Conservation (phyloP, 306 rosid genomes). For the Begonia peltatifolia region DNA sequence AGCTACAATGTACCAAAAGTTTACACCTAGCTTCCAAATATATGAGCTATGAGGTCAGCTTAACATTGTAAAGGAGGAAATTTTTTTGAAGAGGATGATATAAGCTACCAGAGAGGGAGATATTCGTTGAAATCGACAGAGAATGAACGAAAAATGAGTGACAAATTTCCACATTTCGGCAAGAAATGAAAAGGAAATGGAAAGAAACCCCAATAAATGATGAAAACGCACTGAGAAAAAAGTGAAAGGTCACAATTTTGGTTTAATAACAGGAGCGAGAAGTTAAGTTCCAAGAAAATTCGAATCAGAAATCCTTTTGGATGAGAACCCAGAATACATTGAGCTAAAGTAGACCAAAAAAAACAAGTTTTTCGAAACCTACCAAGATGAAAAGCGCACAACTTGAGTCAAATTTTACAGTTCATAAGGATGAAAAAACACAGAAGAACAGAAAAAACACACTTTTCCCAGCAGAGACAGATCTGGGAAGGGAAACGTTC, state of each 20-base stretch:
- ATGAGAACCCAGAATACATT: not conserved
- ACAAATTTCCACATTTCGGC: not conserved
- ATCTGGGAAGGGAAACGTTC: conserved; percentile 18
- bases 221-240: too few relatives aligned
- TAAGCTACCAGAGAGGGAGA: too few relatives aligned
- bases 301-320: not conserved
- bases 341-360: not conserved
- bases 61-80: not conserved
- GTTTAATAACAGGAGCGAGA: too few relatives aligned
- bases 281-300: too few relatives aligned
- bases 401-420: conserved; percentile 2
- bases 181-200: not conserved
- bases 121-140: too few relatives aligned
- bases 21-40: not conserved
- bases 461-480: conserved; percentile 21
- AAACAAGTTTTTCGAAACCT: not conserved
- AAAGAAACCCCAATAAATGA: not conserved
- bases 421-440: conserved; percentile 2
- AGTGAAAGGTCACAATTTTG: not conserved
- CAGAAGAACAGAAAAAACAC: not conserved
- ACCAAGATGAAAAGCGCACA: not conserved
- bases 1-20: not conserved
- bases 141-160: not conserved
- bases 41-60: not conserved
- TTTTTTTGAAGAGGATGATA: not conserved